Evolutionary conservation across 495 filamentous ascomycete species (phyloP), one percentile per base, ranked within the genome.

Genomic region (Penicillium lagena): DNA sequence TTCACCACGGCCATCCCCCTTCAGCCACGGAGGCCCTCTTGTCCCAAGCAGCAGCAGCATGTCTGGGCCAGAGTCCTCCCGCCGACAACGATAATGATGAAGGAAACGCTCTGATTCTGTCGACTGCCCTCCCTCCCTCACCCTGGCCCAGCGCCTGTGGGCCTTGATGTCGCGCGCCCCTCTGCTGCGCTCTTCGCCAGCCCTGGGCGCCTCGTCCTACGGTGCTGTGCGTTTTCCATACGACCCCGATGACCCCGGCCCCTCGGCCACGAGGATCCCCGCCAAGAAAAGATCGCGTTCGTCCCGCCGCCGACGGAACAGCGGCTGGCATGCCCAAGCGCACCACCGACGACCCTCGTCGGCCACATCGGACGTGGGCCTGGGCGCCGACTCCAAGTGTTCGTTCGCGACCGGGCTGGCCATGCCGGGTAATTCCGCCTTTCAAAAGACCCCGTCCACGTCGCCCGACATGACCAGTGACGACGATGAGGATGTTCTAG

Each of bases 121-220:
- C 39, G 53, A 47, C 42, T 34, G 41, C 52, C 40, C 32, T 37
- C 36, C 37, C 41, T 28, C 39, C 17, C 45, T 28, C 33, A 61
- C 57, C 13, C 4, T 60, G 46, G 43, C 38, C 22, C 51, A 54
- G 36, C 59, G 40, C 15, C 28, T 51, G 34, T 38, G 47, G 43
- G 43, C 31, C 47, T 52, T 61, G 54, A 83, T 83, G 79, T 79
- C 75, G 47, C 71, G 70, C 54, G 62, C 67, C 37, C 75, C 67
- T 35, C 71, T 80, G 29, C 60, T 84, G 45, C 79, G 78, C 49
- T 75, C 77, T 43, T 76, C 79, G 47, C 75, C 78, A 39, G 77
- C 76, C 12, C 71, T 76, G 58, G 69, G 61, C 28, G 75, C 72
- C 15, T 75, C 75, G 22, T 77, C 76, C 12, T 83, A 83, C 54